These are phyloP conservation scores for Neurospora sp. DNA, from an alignment of 2,329 filamentous ascomycete species.

Conservation along the genomic window DNA sequence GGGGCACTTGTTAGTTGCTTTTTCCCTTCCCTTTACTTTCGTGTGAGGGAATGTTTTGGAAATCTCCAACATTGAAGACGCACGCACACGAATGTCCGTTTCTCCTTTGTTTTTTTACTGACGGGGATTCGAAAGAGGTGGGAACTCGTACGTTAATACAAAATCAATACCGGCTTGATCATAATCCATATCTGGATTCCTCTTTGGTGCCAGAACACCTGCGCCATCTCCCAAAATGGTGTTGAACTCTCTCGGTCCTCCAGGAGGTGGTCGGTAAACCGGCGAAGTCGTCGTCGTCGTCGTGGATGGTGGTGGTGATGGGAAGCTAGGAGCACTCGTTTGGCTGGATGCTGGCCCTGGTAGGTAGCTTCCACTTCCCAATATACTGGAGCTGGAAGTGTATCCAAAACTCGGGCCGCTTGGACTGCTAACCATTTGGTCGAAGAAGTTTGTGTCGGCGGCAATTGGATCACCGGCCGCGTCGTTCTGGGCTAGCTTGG, in stretches of 20 bases:
- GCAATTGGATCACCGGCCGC: conserved; percentile 26
- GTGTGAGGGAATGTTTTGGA: neutral
- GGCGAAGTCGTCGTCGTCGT: conserved; percentile 10
- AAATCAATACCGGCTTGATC: conserved; percentile 83
- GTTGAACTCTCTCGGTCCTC: conserved; percentile 15
- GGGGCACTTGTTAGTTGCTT: conserved; percentile 16
- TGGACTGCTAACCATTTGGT: conserved; percentile 36
- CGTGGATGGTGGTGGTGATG: conserved; percentile 29
- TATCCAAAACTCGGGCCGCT: conserved; percentile 38
- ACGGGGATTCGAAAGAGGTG: conserved; percentile 31
- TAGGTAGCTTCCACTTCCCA: conserved; percentile 45
- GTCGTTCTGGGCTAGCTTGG: conserved; percentile 43
- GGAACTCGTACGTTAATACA: conserved; percentile 72
- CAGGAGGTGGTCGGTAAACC: conserved; percentile 21
- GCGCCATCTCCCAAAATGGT: conserved; percentile 10
- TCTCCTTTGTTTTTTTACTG: neutral
- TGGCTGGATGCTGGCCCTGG: conserved; percentile 29
- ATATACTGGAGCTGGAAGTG: conserved; percentile 45
- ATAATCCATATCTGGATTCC: conserved; percentile 48
- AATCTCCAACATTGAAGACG: neutral
- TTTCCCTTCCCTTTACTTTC: conserved; percentile 18
- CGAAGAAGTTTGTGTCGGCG: conserved; percentile 20
- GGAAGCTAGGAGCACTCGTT: conserved; percentile 28
- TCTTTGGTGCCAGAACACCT: conserved; percentile 22
- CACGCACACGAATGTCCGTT: neutral